Evolutionary conservation across 768 basidiomycete genomes (phyloP), one percentile per base, ranked within the genome.

Genomic region (Lactarius sanguifluus): DNA sequence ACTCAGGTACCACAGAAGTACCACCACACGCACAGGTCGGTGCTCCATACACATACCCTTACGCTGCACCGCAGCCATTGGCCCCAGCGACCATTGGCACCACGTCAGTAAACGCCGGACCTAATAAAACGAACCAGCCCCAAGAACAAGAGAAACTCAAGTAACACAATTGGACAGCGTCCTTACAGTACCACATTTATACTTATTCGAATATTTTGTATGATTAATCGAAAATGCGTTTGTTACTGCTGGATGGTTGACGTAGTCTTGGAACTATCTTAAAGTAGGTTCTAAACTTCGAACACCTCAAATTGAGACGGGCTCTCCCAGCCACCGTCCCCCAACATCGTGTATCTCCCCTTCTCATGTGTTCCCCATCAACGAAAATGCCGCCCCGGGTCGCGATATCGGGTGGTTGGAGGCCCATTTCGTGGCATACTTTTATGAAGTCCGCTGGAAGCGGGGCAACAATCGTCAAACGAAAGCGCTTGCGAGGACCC

Each of bases 1-100:
- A 65, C 55, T 67, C 69, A 45, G 59, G 71, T 45, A 61, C 70
- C 47, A 57, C 67, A 61, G 50, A 67, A 13, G 59, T 57, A 36
- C 62, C 62, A 18, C 57, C 64, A 16, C 67, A 70, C 38, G 65
- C 65, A 32, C 71, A 70, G 41, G 52, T 70, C 4, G 70, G 70
- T 36, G 69, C 70, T 9, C 69, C 70, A 20, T 70, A 70, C 45
- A 59, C 52, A 43, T 71, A 67, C 40, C 69, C 69, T 34, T 64
- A 59, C 55, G 43, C 45, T 16, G 28, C 20, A 45, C 38, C n/a
- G 32, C 70, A 62, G 54, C 30, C 40, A 28, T 34, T 38, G 45
- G 58, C 58, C 15, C 9, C 66, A 16, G 7, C 58, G 16, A 59
- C 58, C 6, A 28, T 43, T 28, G 25, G 58, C 1, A 47, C 41